Conservation (phyloP, 352 stramenopile species). For the Globisporangium polare region DNA sequence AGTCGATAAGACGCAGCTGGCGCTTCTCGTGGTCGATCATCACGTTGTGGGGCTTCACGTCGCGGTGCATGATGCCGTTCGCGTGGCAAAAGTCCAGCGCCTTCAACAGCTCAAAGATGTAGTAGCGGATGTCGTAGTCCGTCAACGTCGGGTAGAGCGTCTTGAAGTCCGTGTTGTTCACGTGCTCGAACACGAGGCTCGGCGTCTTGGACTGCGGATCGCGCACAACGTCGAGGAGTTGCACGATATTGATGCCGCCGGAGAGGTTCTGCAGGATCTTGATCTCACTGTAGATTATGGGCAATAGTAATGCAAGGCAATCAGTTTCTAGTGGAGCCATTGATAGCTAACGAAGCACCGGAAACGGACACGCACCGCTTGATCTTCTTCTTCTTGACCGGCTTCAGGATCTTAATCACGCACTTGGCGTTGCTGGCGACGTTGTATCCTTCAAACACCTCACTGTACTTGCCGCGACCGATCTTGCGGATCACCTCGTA, state of each 20-base stretch:
- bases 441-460: constrained; percentile 98
- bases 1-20: constrained; percentile 83
- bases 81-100: constrained; percentile 99
- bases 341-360: background rate
- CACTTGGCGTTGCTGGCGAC: constrained; percentile 95
- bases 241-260: constrained; percentile 98
- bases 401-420: constrained; percentile 99
- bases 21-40: constrained; percentile 99
- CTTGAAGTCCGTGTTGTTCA: constrained; percentile 99
- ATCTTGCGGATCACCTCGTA: constrained; percentile 99
- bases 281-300: constrained; percentile 82
- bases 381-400: constrained; percentile 99
- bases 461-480: constrained; percentile 98
- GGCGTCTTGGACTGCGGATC: constrained; percentile 99
- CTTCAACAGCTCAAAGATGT: constrained; percentile 96
- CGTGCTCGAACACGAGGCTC: constrained; percentile 97
- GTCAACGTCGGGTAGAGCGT: constrained; percentile 98
- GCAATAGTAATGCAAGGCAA: background rate
- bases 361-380: constrained; percentile 68
- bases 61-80: constrained; percentile 99
- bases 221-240: constrained; percentile 97
- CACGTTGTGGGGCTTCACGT: constrained; percentile 91
- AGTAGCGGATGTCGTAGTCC: constrained; percentile 99
- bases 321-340: no score
- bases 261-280: constrained; percentile 99